Conservation (phyloP, 1,284 basidiomycete genomes). For the Boletus holoroseus region DNA sequence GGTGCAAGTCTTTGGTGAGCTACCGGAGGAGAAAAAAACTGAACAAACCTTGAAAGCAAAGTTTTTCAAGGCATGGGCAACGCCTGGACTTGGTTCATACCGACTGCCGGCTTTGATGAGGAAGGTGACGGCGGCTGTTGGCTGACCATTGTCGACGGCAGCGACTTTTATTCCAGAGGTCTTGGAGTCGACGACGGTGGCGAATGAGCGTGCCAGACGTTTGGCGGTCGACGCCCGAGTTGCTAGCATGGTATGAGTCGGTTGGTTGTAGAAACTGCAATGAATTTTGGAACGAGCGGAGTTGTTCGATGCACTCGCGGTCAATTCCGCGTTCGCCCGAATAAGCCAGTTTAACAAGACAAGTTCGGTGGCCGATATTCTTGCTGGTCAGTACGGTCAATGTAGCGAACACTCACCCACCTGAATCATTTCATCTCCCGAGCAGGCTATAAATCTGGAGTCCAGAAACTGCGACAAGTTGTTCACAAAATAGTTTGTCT, state of each 20-base stretch:
- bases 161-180: conserved; percentile 77
- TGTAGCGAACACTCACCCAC: not conserved
- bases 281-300: conserved; percentile 21
- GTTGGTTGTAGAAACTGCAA: conserved; percentile 1
- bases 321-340: conserved; percentile 29
- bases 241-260: conserved; percentile 44
- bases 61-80: conserved; percentile 91
- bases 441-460: not conserved
- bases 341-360: not conserved
- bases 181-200: conserved; percentile 67
- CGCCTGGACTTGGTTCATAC: conserved; percentile 80
- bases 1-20: conserved; percentile 10
- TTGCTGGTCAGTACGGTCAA: too few species aligned
- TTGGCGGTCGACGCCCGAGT: conserved; percentile 55
- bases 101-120: conserved; percentile 88
- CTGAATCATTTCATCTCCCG: too few species aligned
- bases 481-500: too few species aligned
- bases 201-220: conserved; percentile 65
- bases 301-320: conserved; percentile 14
- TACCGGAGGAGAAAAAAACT: not conserved
- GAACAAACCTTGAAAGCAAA: conserved; percentile 88
- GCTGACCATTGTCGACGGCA: conserved; percentile 73
- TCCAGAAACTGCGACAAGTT: not conserved
- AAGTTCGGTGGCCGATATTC: too few species aligned
- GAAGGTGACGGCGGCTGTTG: conserved; percentile 80